Percentiles rank a stretch among this genome's conserved stretches.
Evolutionary conservation across 108 stramenopile species (phyloP).

Genomic region (Heterococcus sp.): DNA sequence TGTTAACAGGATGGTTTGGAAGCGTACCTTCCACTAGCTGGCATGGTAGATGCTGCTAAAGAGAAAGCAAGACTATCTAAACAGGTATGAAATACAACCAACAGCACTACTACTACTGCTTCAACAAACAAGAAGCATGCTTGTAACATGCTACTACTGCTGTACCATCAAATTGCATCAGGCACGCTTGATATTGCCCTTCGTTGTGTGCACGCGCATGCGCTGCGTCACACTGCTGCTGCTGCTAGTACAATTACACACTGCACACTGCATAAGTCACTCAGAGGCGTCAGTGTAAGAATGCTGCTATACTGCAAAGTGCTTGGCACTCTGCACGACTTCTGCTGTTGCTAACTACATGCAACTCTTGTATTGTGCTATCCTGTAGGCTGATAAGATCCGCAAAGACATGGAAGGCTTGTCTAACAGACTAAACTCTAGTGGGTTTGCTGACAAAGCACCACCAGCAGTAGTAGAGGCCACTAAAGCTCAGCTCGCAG

Average conservation of each 20-base stretch:
- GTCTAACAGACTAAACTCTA: slow-evolving; percentile 66
- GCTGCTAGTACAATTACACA: neutral
- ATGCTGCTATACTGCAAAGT: too few relatives aligned
- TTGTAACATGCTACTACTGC: too few relatives aligned
- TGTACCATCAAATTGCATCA: too few relatives aligned
- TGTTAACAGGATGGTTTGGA: slow-evolving; percentile 49
- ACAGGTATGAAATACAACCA: slow-evolving; percentile 10
- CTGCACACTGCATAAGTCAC: too few relatives aligned
- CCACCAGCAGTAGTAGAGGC: slow-evolving; percentile 75
- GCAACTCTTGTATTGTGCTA: too few relatives aligned
- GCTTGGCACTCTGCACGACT: too few relatives aligned
- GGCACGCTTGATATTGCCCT: too few relatives aligned
- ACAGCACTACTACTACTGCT: neutral
- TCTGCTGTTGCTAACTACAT: too few relatives aligned
- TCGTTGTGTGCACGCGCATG: too few relatives aligned
- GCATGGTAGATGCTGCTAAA: slow-evolving; percentile 50
- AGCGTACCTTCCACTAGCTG: slow-evolving; percentile 51
- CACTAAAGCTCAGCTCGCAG: slow-evolving; percentile 69
- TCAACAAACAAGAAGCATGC: too few relatives aligned
- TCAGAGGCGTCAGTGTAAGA: too few relatives aligned
- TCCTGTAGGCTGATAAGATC: neutral
- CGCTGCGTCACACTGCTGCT: neutral
- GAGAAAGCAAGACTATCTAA: slow-evolving; percentile 51
- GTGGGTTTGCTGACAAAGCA: slow-evolving; percentile 82
- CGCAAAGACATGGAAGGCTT: slow-evolving; percentile 50